These are phyloP conservation scores for Microdochium bolleyi DNA, from an alignment of 2,329 filamentous ascomycete genomes.

Conservation along the genomic window DNA sequence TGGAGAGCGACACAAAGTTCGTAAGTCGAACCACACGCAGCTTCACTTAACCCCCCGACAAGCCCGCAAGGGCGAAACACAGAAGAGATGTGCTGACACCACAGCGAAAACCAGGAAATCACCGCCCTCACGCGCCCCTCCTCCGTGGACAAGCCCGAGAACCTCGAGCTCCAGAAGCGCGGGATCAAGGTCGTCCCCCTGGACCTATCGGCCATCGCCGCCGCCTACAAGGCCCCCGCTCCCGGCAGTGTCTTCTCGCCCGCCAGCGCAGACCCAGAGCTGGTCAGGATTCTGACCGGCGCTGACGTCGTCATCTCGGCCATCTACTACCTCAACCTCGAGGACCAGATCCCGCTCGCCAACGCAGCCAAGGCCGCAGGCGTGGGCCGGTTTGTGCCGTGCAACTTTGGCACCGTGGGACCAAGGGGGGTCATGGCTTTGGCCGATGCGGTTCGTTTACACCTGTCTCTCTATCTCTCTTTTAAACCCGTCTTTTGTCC, in stretches of 20 bases:
- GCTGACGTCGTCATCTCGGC: slow-evolving; percentile 36
- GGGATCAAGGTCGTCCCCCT: slow-evolving; percentile 33
- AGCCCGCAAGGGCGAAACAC: too few relatives aligned
- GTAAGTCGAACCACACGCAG: too few relatives aligned
- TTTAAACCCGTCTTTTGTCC: not conserved
- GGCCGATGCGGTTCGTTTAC: slow-evolving; percentile 11
- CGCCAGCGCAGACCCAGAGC: slow-evolving; percentile 23
- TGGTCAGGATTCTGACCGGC: slow-evolving; percentile 30
- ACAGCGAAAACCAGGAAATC: too few relatives aligned
- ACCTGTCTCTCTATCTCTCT: not conserved
- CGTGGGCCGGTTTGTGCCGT: slow-evolving; percentile 43
- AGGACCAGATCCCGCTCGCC: slow-evolving; percentile 35
- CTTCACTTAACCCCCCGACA: too few relatives aligned
- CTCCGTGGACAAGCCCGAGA: slow-evolving; percentile 37
- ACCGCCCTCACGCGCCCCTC: slow-evolving; percentile 35
- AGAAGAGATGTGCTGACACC: too few relatives aligned
- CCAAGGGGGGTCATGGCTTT: slow-evolving; percentile 25
- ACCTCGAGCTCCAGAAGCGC: slow-evolving; percentile 26
- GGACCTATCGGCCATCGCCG: slow-evolving; percentile 25
- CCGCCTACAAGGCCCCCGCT: not conserved
- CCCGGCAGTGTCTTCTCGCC: not conserved
- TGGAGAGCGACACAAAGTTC: slow-evolving; percentile 18
- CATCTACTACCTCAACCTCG: slow-evolving; percentile 23
- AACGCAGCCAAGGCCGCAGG: slow-evolving; percentile 39
- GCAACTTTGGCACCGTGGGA: slow-evolving; percentile 36